Conservation (phyloP, 805 yeast species). For the Clavispora fructus region DNA sequence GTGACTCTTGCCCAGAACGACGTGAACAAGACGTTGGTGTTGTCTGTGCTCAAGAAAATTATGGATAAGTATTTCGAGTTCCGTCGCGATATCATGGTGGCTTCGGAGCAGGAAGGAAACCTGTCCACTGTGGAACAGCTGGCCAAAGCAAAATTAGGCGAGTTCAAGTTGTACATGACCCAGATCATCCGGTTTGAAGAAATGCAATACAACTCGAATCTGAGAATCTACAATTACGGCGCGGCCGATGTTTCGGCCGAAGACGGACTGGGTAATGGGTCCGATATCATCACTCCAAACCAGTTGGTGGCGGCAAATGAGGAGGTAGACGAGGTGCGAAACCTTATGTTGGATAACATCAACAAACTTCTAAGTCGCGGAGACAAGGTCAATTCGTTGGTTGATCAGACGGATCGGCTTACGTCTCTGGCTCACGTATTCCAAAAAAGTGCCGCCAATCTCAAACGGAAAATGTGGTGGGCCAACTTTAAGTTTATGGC, state of each 20-base stretch:
- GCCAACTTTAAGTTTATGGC: slow-evolving; percentile 45
- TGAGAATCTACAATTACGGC: slow-evolving; percentile 30
- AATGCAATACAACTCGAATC: slow-evolving; percentile 35
- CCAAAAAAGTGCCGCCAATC: slow-evolving; percentile 59
- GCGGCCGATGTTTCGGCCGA: slow-evolving; percentile 12
- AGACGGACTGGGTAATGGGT: slow-evolving; percentile 1
- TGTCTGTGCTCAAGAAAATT: slow-evolving; percentile 45
- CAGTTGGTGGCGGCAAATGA: slow-evolving; percentile 38
- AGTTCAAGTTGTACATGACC: slow-evolving; percentile 51
- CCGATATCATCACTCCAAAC: slow-evolving; percentile 28
- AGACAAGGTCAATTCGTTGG: slow-evolving; percentile 65
- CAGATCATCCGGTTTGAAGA: slow-evolving; percentile 55
- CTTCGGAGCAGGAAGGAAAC: slow-evolving; percentile 1
- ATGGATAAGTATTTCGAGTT: slow-evolving; percentile 45
- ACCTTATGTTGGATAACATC: slow-evolving; percentile 67
- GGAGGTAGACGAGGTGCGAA: slow-evolving; percentile 62
- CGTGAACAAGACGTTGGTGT: slow-evolving; percentile 41
- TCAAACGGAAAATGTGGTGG: slow-evolving; percentile 70
- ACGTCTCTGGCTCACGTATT: slow-evolving; percentile 64
- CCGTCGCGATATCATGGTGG: slow-evolving; percentile 22
- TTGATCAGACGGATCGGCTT: slow-evolving; percentile 73
- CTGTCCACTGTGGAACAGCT: slow-evolving; percentile 3
- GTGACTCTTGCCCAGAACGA: slow-evolving; percentile 41
- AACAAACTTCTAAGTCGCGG: slow-evolving; percentile 72
- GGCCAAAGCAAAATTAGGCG: slow-evolving; percentile 32